A percentile compares a stretch with the other conserved stretches of the same genome.
Evolutionary conservation across 805 yeast genomes (phyloP).

Genomic region (Yarrowia sp.): DNA sequence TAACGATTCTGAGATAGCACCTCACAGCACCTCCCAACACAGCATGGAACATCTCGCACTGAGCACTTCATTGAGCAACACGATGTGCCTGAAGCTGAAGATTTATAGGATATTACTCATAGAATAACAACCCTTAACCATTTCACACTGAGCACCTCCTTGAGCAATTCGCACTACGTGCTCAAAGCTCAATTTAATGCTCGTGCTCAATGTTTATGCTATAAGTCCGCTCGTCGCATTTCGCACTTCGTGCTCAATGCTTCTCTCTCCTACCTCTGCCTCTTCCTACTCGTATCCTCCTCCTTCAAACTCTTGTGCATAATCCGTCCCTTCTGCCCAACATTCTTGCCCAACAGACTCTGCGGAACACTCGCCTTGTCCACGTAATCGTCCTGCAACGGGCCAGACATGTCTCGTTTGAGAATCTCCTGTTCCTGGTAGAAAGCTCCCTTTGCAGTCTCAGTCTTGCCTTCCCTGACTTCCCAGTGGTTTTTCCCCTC

Average conservation of each 20-base stretch:
- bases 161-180: too few species aligned
- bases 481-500: slow-evolving; percentile 39
- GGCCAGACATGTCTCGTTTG: slow-evolving; percentile 31
- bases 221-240: too few species aligned
- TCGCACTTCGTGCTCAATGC: background rate
- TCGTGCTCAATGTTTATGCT: too few species aligned
- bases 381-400: slow-evolving; percentile 46
- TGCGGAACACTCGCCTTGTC: slow-evolving; percentile 47
- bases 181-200: too few species aligned
- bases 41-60: too few species aligned
- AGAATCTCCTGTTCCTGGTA: slow-evolving; percentile 49
- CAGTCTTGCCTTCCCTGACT: slow-evolving; percentile 26
- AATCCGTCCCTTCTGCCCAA: slow-evolving; percentile 49
- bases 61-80: too few species aligned
- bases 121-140: too few species aligned
- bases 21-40: too few species aligned
- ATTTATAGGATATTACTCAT: too few species aligned
- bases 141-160: too few species aligned
- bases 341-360: slow-evolving; percentile 46
- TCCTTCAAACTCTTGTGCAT: slow-evolving; percentile 47
- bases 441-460: slow-evolving; percentile 50
- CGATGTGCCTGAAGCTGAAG: too few species aligned
- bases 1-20: too few species aligned
- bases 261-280: background rate
- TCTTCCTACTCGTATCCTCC: slow-evolving; percentile 47